Percentiles rank a stretch among this genome's conserved stretches.
phyloP scores from a whole-genome alignment of 805 yeast genomes.

The Cephaloascus fragrans region DNA sequence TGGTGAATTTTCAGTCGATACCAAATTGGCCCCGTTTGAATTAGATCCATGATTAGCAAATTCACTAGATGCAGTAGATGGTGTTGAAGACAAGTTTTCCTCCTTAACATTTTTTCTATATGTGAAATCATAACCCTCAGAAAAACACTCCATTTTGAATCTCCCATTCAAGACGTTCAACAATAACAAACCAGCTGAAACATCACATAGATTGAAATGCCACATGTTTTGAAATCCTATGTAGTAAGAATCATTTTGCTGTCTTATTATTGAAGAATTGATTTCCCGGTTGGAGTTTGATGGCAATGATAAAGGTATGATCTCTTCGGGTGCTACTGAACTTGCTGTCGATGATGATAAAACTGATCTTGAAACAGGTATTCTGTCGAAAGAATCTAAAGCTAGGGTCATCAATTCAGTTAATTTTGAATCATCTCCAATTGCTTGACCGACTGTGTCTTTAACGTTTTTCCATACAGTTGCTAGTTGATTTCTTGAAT shows the following conservation, averaged over 20 bases:
- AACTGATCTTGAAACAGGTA: slow-evolving; percentile 35
- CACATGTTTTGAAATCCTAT: slow-evolving; percentile 63
- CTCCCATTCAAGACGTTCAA: slow-evolving; percentile 34
- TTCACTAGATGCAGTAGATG: neutral
- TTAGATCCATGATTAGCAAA: neutral
- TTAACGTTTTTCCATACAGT: slow-evolving; percentile 55
- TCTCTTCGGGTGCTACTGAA: slow-evolving; percentile 20
- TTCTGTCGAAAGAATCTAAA: slow-evolving; percentile 50
- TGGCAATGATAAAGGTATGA: slow-evolving; percentile 29
- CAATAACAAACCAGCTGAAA: slow-evolving; percentile 36
- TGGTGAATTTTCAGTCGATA: neutral
- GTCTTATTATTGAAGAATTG: slow-evolving; percentile 31
- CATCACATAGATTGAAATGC: slow-evolving; percentile 70
- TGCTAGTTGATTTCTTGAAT: slow-evolving; percentile 50
- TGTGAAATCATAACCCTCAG: slow-evolving; percentile 57
- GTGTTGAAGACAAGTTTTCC: slow-evolving; percentile 1
- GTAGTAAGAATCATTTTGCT: slow-evolving; percentile 51
- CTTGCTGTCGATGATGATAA: slow-evolving; percentile 14
- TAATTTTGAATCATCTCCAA: slow-evolving; percentile 30
- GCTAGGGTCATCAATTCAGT: slow-evolving; percentile 43
- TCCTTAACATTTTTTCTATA: slow-evolving; percentile 20
- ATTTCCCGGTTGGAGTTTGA: slow-evolving; percentile 23
- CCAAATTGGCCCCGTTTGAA: neutral
- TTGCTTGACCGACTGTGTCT: slow-evolving; percentile 34
- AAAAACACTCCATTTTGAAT: slow-evolving; percentile 39